phyloP scores from a whole-genome alignment of 2,329 filamentous ascomycete species.

The Gaeumannomyces sp. region DNA sequence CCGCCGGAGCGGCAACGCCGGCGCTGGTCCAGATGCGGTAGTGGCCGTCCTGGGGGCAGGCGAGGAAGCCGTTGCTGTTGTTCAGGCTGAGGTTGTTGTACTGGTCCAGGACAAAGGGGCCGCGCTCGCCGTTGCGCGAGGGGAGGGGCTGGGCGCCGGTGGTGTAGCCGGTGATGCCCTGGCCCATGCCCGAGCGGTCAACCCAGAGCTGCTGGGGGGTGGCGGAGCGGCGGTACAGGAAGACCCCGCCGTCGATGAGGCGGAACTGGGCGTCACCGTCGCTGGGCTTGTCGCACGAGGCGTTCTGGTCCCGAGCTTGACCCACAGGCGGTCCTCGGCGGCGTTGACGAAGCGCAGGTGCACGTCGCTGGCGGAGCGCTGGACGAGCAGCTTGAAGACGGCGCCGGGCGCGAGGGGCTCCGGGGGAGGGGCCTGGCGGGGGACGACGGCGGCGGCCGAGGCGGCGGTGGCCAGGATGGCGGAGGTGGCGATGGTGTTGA shows the following conservation, averaged over 20 bases:
- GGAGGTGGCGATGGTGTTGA: constrained; percentile 58
- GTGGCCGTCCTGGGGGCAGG: constrained; percentile 44
- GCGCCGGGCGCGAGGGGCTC: constrained; percentile 21
- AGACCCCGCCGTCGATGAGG: constrained; percentile 39
- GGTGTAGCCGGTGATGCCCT: constrained; percentile 45
- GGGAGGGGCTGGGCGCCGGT: constrained; percentile 32
- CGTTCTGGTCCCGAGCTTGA: constrained; percentile 38
- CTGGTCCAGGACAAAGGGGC: constrained; percentile 39
- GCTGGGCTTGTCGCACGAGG: constrained; percentile 38
- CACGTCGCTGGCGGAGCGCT: constrained; percentile 42
- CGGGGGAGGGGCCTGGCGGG: constrained; percentile 18
- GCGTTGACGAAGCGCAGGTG: constrained; percentile 43
- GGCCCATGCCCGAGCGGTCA: constrained; percentile 26
- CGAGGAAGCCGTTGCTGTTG: constrained; percentile 35
- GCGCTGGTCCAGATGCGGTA: constrained; percentile 34
- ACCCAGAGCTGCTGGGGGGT: constrained; percentile 43
- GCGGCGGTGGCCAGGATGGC: constrained; percentile 20
- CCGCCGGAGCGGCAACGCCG: constrained; percentile 28
- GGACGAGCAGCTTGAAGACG: constrained; percentile 42
- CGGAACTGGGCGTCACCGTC: constrained; percentile 42
- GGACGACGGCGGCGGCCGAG: constrained; percentile 23
- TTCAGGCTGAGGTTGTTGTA: constrained; percentile 38
- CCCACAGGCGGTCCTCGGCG: constrained; percentile 33
- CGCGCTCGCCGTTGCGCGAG: constrained; percentile 37
- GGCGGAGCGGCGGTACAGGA: constrained; percentile 37